Evolutionary conservation across 2,329 filamentous ascomycete species (phyloP), one percentile per base, ranked within the genome.

Genomic region (Pseudocercospora cruenta): DNA sequence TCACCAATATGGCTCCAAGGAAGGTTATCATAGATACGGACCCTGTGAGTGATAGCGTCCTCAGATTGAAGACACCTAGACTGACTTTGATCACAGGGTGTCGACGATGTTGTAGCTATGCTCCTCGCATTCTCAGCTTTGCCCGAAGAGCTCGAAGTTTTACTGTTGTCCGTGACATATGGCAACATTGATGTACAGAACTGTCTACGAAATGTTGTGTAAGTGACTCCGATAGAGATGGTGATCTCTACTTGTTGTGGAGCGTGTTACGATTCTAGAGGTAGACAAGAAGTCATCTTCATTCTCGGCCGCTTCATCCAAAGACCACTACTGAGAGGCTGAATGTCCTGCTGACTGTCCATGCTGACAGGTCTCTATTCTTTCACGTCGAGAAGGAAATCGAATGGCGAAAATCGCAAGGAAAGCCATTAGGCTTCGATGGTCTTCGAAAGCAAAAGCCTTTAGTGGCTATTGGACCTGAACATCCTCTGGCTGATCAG

Each of bases 1-100:
- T 43, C 7, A 16, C 16, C 14, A 77, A 59, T 12, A 83, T 83
- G 80, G 75, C 79, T 2, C 78, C 80, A 7, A 80, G 80, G 57
- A 82, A 90, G 74, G 90, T 99, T 72, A 97, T 99, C 74, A 95
- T 99, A 74, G 95, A 99, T 77, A 98, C 94, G 2, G 95, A 98
- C 78, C 94, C 94, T 82, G 94, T 92, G 83, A 58, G 66, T 36
- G 3, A 14, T 12, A n/a, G 28, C 22, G 22, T 43, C 14, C 22
- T 3, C 10, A 7, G 24, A 26, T 22, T 28, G 2, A 31, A 5
- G 16, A 54, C 14, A 26, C 33, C 28, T 2, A 9, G 4, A 12
- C 63, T 65, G 22, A 65, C n/a, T 4, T 28, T 12, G 14, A 8
- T 16, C 2, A 3, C 14, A 65, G 63, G 63, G 63, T 28, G 60